Evolutionary conservation across 164 flowering plant genomes (phyloP), one percentile per base, ranked within the genome.

Genomic region (Vitis labrusca): DNA sequence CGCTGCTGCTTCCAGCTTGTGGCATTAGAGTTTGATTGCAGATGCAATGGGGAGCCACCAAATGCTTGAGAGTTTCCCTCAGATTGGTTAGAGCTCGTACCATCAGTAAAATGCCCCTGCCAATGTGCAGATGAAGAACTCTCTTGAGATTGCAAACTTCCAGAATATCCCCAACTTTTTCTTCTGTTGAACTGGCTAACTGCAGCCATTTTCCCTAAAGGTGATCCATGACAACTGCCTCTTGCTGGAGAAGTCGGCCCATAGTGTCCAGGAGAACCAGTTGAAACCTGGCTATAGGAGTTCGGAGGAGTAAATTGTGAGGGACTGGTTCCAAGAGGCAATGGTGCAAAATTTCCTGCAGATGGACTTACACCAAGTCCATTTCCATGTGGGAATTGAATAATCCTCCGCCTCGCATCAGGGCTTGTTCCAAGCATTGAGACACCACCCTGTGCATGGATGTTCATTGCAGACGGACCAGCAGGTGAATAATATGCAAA

Each of bases 291-390:
- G 73, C 83, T 55, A 64, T 83, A 90, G 11, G 92, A 80, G 74
- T 73, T 84, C 44, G 98, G 98, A 68, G 99, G 96, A 66, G 99
- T 89, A 74, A 86, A 89, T 65, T 93, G 98, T 13, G 98, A 93
- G 62, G 99, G 98, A 77, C 99, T 96, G 19, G 93, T 84, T 51
- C 97, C 98, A 32, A 93, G 87, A 55, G 97, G 91, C 86, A 93
- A 84, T 48, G 97, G 87, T 47, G 86, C 88, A 67, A 87, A 85
- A 72, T 73, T 89, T 72, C 91, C 92, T 6, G 85, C 81, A 55
- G 94, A 84, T 67, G 98, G 97, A 79, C 96, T 89, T 69, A 85
- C 70, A 78, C 98, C 98, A 67, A 92, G 85, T 51, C 97, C 93
- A 82, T 79, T 83, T 66, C 88, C 92, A 78, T 86, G 91, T 17